Evolutionary conservation across 2,329 filamentous ascomycete species (phyloP), one percentile per base, ranked within the genome.

Genomic region (Didymella lethalis): DNA sequence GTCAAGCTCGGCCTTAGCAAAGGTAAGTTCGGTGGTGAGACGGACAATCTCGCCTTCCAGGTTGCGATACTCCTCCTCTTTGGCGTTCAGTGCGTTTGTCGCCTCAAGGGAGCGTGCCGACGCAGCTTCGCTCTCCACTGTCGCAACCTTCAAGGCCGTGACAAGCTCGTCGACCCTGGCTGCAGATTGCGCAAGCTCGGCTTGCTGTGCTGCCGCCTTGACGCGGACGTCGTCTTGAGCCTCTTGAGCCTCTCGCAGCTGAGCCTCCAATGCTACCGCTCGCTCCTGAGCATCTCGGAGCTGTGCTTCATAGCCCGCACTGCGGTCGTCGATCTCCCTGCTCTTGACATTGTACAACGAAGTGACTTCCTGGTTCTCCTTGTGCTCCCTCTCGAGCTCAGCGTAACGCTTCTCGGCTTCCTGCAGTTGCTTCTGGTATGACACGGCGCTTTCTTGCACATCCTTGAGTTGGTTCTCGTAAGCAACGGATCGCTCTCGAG

Each of bases 1-100:
- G 69, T 97, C 95, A 26, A 98, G 90, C 76, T 98, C 94, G 52
- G 93, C 92, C 71, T 88, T 87, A 26, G 91, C 92, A 66, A 98
- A 89, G n/a, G 94, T 96, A 41, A 98, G 85, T 80, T 98, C 89
- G 2, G 88, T 91, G 34, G 87, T 88, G 6, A 89, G 80, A 51
- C 86, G 82, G 3, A 89, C 87, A 49, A 90, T 82, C 68, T 90
- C 86, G 54, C 84, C 81, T 71, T 90, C 88, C 36, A 90, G 66
- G 41, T 68, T 68, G 31, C 72, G 70, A 46, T 77, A 68, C 29
- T 77, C 75, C 46, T 77, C 67, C 51, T 76, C 74, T 41, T 77
- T 77, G 6, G 67, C 65, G 14, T 70, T 70, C 26, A 77, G 64
- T 0, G 62, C 62, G 14, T 70, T 69, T 11, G 71, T 67, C 1